Evolutionary conservation across 2,329 filamentous ascomycete species (phyloP).

Genomic region (Aspergillus fijiensis): DNA sequence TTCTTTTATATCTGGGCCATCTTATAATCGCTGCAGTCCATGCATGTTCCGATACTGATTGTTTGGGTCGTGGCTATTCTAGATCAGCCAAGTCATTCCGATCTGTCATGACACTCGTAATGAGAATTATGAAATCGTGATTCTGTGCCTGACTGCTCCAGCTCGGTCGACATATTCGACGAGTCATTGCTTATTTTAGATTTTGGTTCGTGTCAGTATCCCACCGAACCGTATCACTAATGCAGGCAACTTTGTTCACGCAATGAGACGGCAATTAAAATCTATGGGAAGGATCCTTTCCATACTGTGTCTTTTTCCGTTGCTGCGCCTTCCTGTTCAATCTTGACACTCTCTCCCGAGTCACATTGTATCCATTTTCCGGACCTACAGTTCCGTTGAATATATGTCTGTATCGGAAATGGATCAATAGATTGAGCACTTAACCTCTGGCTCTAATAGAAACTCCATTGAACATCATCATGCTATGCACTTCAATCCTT

Average conservation of each 20-base stretch:
- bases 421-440: no score
- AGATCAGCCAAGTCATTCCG: not conserved
- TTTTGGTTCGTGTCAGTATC: not conserved
- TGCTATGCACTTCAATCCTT: no score
- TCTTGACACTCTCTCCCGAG: not conserved
- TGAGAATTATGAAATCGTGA: not conserved
- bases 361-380: no score
- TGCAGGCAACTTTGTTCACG: not conserved
- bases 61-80: no score
- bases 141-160: not conserved
- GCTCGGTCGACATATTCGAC: not conserved
- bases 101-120: not conserved
- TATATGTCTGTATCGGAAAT: no score
- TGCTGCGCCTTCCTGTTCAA: not conserved
- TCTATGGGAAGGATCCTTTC: not conserved
- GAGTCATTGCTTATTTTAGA: not conserved
- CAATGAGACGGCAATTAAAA: not conserved
- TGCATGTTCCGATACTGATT: no score
- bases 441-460: no score
- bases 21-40: no score
- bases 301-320: not conserved
- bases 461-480: no score
- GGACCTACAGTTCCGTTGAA: no score
- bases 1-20: no score
- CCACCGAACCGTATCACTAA: not conserved